Conservation (phyloP, 2,329 filamentous ascomycete genomes). For the Talaromyces marneffei region DNA sequence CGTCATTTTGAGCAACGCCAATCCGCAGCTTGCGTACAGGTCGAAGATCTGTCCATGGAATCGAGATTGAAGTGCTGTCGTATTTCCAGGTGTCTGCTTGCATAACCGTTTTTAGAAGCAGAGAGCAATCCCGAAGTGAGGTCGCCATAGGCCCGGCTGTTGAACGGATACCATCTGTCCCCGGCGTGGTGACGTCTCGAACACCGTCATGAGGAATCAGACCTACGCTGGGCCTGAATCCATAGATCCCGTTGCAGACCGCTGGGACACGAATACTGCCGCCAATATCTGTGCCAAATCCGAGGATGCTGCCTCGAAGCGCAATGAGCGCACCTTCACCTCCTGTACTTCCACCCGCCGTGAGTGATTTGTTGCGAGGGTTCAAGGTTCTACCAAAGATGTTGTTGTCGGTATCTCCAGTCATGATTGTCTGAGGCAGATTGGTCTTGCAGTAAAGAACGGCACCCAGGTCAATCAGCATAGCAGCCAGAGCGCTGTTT, state of each 20-base stretch:
- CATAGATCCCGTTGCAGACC: constrained; percentile 30
- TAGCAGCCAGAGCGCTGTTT: constrained; percentile 17
- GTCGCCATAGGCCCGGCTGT: constrained; percentile 26
- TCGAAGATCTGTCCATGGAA: constrained; percentile 30
- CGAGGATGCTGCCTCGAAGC: constrained; percentile 28
- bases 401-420: constrained; percentile 33
- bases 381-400: constrained; percentile 22
- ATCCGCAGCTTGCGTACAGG: constrained; percentile 19
- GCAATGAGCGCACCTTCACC: constrained; percentile 34
- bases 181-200: constrained; percentile 23
- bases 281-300: constrained; percentile 31
- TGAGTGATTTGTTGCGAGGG: constrained; percentile 24
- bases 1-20: constrained; percentile 11
- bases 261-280: constrained; percentile 31
- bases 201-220: constrained; percentile 24
- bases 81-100: constrained; percentile 8
- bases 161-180: constrained; percentile 30
- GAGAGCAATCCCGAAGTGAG: constrained; percentile 30
- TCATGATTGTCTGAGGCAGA: constrained; percentile 59
- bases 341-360: constrained; percentile 26
- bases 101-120: constrained; percentile 26
- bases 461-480: constrained; percentile 34
- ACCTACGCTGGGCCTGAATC: constrained; percentile 30
- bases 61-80: neutral
- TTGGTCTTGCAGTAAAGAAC: constrained; percentile 54